Evolutionary conservation across 805 yeast genomes (phyloP), one percentile per base, ranked within the genome.

Genomic region (Candida lessepsii): DNA sequence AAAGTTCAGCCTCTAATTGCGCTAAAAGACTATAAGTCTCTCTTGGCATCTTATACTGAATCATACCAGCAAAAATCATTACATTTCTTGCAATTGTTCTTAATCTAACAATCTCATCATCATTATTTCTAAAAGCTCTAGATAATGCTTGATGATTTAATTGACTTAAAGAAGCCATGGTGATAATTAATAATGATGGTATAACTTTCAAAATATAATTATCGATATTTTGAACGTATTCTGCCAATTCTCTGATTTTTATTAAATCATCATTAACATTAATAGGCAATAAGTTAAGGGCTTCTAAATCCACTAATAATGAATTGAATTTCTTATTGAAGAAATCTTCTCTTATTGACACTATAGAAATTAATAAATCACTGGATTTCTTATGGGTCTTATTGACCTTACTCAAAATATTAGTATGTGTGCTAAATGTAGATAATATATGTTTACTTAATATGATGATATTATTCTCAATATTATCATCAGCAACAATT

Each of bases 51-150:
- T 84, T 82, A 63, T 86, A 89, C 63, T 87, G 95, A 26, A 90
- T 83, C 81, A 91, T 84, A 45, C 97, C 98, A 5, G 97, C 96
- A 60, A 84, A 91, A 3, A 90, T 79, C 89, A 90, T 88, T 61
- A 96, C 85, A 61, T 88, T 88, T 59, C 80, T 83, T 2, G 96
- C 88, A 47, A 83, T 71, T 18, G 51, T 48, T 46, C 73, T 74
- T 54, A 87, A 65, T 29, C 78, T 75, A 3, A 60, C 67, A 15
- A 75, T 61, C 56, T 81, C 84, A 41, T 75, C 78, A 36, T 52
- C 55, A 29, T 70, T 74, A 43, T 75, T 76, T 26, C 68, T 67
- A 49, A 65, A 78, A 21, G 64, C 57, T 48, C 65, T 67, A 31
- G 69, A 62, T 50, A 67, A 60, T 29, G 71, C 65, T 31, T 64